Conservation (phyloP, 371 early-diverging fungal genomes). For the Choanephora cucurbitarum region DNA sequence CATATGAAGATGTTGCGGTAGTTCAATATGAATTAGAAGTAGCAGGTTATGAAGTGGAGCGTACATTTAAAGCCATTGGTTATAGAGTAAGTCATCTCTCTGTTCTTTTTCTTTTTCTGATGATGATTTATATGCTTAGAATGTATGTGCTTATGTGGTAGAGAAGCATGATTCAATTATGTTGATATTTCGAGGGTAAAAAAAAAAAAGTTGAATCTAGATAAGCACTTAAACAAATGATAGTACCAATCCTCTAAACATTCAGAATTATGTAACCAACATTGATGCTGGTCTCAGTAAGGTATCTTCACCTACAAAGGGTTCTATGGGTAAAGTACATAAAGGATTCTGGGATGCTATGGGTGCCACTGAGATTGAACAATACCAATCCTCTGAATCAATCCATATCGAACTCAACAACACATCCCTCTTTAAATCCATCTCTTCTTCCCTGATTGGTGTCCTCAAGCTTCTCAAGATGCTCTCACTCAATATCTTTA, state of each 20-base stretch:
- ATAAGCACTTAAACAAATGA: too few relatives aligned
- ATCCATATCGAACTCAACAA: slow-evolving; percentile 35
- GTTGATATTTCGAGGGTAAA: slow-evolving; percentile 53
- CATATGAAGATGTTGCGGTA: slow-evolving; percentile 57
- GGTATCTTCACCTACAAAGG: slow-evolving; percentile 21
- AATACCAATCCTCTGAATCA: background rate
- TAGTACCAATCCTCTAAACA: slow-evolving; percentile 62
- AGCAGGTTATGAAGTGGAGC: slow-evolving; percentile 53
- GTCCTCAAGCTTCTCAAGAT: slow-evolving; percentile 26
- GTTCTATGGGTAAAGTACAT: slow-evolving; percentile 50
- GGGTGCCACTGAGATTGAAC: slow-evolving; percentile 32
- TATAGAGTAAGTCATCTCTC: slow-evolving; percentile 47
- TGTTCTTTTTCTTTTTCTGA: too few relatives aligned
- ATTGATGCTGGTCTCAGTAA: slow-evolving; percentile 42
- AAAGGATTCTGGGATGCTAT: slow-evolving; percentile 60
- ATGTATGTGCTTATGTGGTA: slow-evolving; percentile 55
- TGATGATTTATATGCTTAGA: slow-evolving; percentile 23
- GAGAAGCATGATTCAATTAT: slow-evolving; percentile 57
- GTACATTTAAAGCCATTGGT: slow-evolving; percentile 54
- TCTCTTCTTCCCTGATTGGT: slow-evolving; percentile 35
- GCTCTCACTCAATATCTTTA: slow-evolving; percentile 31
- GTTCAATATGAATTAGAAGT: slow-evolving; percentile 54
- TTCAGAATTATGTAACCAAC: slow-evolving; percentile 60
- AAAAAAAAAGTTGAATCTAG: background rate
- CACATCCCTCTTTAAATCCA: slow-evolving; percentile 32